Percentiles rank a stretch among this genome's conserved stretches.
phyloP scores from a whole-genome alignment of 2,329 filamentous ascomycete genomes.

The Venturia nashicola region DNA sequence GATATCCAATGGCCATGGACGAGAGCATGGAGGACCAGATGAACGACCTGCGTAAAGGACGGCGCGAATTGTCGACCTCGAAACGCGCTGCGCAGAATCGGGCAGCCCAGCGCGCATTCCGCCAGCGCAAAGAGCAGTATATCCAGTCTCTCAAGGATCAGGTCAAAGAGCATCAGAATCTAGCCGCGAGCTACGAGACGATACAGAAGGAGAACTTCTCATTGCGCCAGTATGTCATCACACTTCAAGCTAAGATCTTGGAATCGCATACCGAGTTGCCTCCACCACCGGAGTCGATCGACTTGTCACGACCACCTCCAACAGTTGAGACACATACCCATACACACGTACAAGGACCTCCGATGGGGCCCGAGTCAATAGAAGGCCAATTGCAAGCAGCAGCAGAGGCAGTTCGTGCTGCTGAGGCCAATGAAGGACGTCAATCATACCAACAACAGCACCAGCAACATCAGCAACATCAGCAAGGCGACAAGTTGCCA shows the following conservation, averaged over 20 bases:
- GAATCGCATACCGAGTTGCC: constrained; percentile 77
- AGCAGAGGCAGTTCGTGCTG: constrained; percentile 3
- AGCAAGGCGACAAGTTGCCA: neutral
- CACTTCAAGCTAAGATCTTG: constrained; percentile 73
- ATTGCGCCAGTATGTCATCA: constrained; percentile 84
- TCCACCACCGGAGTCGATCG: constrained; percentile 68
- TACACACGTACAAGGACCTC: neutral
- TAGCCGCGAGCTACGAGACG: constrained; percentile 68
- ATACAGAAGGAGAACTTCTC: constrained; percentile 82
- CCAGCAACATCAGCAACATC: neutral
- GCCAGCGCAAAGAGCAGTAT: constrained; percentile 93
- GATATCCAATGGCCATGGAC: constrained; percentile 1
- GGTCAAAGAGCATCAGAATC: constrained; percentile 64
- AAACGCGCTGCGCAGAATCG: constrained; percentile 95
- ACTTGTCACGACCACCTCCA: constrained; percentile 33
- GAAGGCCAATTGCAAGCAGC: constrained; percentile 9
- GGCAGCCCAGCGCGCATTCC: constrained; percentile 89
- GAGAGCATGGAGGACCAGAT: constrained; percentile 13
- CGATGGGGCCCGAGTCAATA: neutral
- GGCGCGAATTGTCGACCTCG: constrained; percentile 84
- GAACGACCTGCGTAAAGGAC: constrained; percentile 54
- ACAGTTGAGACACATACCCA: neutral
- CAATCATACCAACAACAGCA: constrained; percentile 1
- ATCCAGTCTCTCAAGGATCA: constrained; percentile 97
- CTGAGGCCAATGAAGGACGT: constrained; percentile 6